Conservation (phyloP, 805 yeast species). For the Wickerhamiella azymoides region DNA sequence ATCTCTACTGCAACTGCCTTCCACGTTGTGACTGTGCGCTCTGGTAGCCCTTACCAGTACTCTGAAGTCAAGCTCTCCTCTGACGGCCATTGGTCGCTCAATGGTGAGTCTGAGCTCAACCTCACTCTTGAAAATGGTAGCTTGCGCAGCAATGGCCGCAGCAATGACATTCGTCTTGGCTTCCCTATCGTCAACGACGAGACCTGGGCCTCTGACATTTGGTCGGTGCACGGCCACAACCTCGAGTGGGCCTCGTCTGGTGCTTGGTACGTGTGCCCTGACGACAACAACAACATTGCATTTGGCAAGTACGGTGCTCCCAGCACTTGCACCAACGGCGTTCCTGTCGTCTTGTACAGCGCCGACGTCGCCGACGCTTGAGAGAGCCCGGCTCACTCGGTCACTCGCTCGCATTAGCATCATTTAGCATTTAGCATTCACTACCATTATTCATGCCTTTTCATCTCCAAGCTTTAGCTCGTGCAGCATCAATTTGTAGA, state of each 20-base stretch:
- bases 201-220: no score
- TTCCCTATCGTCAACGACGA: background rate
- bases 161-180: background rate
- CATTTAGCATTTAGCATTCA: no score
- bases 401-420: no score
- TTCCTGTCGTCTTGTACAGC: background rate
- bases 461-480: no score
- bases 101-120: background rate
- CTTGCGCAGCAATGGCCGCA: no score
- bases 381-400: no score
- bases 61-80: background rate
- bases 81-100: background rate
- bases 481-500: no score
- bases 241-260: no score
- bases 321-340: background rate
- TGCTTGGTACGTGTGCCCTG: background rate
- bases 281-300: background rate
- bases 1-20: background rate
- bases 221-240: no score
- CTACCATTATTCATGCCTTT: no score
- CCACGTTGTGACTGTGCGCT: background rate
- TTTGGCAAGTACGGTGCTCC: constrained; percentile 1
- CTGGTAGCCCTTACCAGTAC: background rate
- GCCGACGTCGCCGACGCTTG: no score
- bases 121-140: no score